Evolutionary conservation across 768 basidiomycete genomes (phyloP), one percentile per base, ranked within the genome.

Genomic region (Suillus discolor): DNA sequence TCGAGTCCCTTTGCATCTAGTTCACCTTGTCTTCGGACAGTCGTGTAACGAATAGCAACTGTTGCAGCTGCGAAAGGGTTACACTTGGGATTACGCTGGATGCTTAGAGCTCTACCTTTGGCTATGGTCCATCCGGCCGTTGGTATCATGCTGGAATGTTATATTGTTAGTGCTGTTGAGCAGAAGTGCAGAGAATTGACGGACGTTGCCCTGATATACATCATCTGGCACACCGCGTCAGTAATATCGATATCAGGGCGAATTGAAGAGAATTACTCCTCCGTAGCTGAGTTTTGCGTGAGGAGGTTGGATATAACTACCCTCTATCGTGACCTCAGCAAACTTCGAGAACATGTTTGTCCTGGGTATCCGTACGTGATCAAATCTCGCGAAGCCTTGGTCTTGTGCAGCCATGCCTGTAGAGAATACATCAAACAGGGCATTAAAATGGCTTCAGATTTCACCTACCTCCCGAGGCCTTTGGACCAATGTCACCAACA

Each of bases 281-380:
- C 89, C 89, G 67, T 91, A 92, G 68, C 89, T 89, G 31, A 92
- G 77, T 72, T 92, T 93, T 1, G 87, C 82, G 70, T 93, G 91
- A 39, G 86, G 86, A 20, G 91, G 90, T 67, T 83, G 80, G 31
- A 87, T 70, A 70, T 93, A 94, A 65, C 77, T 74, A 3, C 90
- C 89, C 0, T 85, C 87, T 38, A 86, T 78, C 0, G 89, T 89
- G 49, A 93, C 88, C 57, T 82, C 82, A 1, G 91, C 88, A 67
- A 92, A 93, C 62, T 85, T 87, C 51, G 87, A 89, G 6, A 93
- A 84, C 90, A 94, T 92, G 53, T 90, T 79, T 65, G 83, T 84
- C 60, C 86, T 84, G 1, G 90, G 89, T 61, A 92, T 87, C 11
- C 87, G 83, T 55, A 91, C 83, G 67, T 82, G 88, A 67, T 87